phyloP scores from a whole-genome alignment of 192 early-diverging fungal species.

The Podila clonocystis region DNA sequence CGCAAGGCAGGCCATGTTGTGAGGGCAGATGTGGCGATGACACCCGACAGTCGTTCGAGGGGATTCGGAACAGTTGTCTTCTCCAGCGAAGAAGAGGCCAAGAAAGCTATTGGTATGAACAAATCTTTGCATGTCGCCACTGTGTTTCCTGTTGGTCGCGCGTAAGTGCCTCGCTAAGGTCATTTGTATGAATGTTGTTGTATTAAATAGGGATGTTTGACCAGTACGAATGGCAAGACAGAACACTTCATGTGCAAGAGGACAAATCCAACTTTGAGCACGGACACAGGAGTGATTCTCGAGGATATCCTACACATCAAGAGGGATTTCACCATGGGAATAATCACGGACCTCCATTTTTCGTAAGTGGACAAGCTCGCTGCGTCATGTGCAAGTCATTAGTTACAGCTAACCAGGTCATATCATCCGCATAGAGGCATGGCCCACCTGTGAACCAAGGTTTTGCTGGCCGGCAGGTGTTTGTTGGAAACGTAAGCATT shows the following conservation, averaged over 20 bases:
- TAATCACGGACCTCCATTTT: conserved; percentile 9
- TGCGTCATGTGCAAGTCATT: neutral
- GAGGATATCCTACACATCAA: conserved; percentile 17
- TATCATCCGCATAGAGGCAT: conserved; percentile 11
- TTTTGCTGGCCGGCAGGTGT: conserved; percentile 60
- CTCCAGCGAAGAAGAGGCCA: conserved; percentile 72
- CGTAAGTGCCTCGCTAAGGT: too few relatives aligned
- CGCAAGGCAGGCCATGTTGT: conserved; percentile 73
- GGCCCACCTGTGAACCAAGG: conserved; percentile 27
- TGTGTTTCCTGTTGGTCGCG: neutral
- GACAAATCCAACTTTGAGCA: conserved; percentile 68
- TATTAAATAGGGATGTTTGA: conserved; percentile 61
- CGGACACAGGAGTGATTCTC: conserved; percentile 4
- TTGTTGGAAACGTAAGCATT: conserved; percentile 79
- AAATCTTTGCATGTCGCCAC: neutral
- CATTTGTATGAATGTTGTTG: conserved; percentile 3
- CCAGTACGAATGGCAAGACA: conserved; percentile 76
- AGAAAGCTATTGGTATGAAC: conserved; percentile 67
- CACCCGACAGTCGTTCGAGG: conserved; percentile 69
- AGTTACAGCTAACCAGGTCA: neutral
- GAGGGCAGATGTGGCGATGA: conserved; percentile 70
- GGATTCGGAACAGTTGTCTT: conserved; percentile 80
- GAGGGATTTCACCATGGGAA: conserved; percentile 7
- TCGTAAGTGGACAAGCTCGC: conserved; percentile 9
- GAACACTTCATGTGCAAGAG: conserved; percentile 78